Evolutionary conservation across 2,329 filamentous ascomycete genomes (phyloP).

Genomic region (Cladophialophora immunda): DNA sequence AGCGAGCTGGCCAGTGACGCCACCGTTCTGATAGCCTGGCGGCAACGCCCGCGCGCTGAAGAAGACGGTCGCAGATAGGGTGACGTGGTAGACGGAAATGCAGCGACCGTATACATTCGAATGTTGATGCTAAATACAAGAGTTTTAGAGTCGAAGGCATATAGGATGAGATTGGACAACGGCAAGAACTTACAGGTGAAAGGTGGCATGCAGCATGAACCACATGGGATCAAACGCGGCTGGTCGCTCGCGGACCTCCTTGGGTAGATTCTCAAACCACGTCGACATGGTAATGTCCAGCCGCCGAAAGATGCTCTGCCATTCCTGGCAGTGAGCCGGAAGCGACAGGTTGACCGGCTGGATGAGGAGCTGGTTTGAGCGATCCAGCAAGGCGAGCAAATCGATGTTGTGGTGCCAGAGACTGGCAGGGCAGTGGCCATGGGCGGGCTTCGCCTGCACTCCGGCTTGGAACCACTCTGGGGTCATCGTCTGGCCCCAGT

Average conservation of each 20-base stretch:
- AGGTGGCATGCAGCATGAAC: slow-evolving; percentile 27
- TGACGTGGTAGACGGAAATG: slow-evolving; percentile 24
- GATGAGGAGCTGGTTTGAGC: slow-evolving; percentile 25
- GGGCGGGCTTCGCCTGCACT: slow-evolving; percentile 10
- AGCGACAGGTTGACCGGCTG: slow-evolving; percentile 21
- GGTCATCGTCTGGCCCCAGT: slow-evolving; percentile 14
- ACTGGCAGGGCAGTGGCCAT: slow-evolving; percentile 15
- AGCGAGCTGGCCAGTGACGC: slow-evolving; percentile 20
- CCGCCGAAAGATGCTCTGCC: slow-evolving; percentile 26
- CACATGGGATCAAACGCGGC: slow-evolving; percentile 26
- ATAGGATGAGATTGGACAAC: no score
- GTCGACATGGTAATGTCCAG: slow-evolving; percentile 27
- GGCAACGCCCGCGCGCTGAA: slow-evolving; percentile 22
- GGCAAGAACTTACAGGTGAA: no score
- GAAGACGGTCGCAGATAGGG: slow-evolving; percentile 20
- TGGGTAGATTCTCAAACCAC: slow-evolving; percentile 23
- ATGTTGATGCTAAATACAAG: slow-evolving; percentile 30
- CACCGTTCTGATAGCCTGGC: slow-evolving; percentile 18
- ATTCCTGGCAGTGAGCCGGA: slow-evolving; percentile 25
- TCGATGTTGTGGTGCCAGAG: slow-evolving; percentile 27
- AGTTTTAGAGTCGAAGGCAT: no score
- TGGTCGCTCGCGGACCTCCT: slow-evolving; percentile 16
- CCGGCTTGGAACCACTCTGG: slow-evolving; percentile 25
- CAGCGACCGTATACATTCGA: slow-evolving; percentile 27
- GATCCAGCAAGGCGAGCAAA: slow-evolving; percentile 23